These are phyloP conservation scores for Cornus kousa DNA, from an alignment of 148 eudicot species.

Conservation along the genomic window DNA sequence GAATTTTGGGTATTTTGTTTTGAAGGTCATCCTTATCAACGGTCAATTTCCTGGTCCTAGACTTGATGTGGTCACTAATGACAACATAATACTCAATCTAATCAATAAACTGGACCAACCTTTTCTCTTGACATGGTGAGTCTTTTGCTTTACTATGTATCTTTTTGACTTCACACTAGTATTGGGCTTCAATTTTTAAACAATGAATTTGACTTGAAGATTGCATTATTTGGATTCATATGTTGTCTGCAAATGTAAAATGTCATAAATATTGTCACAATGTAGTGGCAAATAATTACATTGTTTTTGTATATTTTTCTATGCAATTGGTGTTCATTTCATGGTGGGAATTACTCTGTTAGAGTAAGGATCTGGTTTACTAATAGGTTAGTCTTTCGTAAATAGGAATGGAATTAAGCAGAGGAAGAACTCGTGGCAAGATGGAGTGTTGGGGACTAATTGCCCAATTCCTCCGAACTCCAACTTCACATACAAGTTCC, in stretches of 20 bases:
- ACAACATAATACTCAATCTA: constrained; percentile 77
- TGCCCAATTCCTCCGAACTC: constrained; percentile 80
- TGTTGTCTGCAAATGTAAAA: not conserved
- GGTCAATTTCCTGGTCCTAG: constrained; percentile 95
- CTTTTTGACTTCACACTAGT: not conserved
- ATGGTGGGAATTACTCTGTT: too few species aligned
- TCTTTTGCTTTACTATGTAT: not conserved
- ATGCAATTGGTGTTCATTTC: not conserved
- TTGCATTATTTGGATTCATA: not conserved
- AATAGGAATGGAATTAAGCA: constrained; percentile 96
- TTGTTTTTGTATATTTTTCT: not conserved
- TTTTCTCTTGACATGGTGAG: constrained; percentile 87
- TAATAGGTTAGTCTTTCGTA: not conserved
- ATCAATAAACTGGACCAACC: constrained; percentile 79
- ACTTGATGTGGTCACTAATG: constrained; percentile 79
- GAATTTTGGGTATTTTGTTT: not conserved
- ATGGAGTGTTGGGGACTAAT: constrained; percentile 93
- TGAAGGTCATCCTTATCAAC: constrained; percentile 85
- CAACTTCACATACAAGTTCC: constrained; percentile 85
- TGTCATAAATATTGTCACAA: not conserved
- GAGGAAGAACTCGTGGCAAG: constrained; percentile 99
- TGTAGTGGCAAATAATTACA: not conserved
- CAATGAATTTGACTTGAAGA: not conserved
- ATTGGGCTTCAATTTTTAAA: not conserved
- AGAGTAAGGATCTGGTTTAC: not conserved